phyloP scores from a whole-genome alignment of 2,329 filamentous ascomycete genomes.

The Ophiostoma piceae region DNA sequence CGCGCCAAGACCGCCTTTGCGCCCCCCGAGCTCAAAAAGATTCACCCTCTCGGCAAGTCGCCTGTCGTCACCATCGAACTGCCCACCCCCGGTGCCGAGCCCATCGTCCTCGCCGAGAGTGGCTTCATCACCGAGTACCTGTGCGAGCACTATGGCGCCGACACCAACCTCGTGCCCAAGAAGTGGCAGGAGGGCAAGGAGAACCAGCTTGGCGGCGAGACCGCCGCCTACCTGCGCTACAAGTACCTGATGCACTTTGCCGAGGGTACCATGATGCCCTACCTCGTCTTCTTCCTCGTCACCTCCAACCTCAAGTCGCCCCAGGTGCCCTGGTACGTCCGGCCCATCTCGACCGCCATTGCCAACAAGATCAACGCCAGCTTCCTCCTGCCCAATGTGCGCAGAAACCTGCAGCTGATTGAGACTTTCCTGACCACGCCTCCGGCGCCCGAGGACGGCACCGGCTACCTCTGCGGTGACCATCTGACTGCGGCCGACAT shows the following conservation, averaged over 20 bases:
- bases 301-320: conserved; percentile 46
- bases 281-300: conserved; percentile 60
- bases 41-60: conserved; percentile 84
- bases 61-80: conserved; percentile 66
- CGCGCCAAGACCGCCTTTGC: conserved; percentile 59
- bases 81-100: conserved; percentile 35
- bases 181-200: conserved; percentile 55
- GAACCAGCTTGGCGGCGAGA: conserved; percentile 54
- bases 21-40: conserved; percentile 65
- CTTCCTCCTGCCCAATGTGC: conserved; percentile 46
- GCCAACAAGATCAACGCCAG: conserved; percentile 40
- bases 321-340: conserved; percentile 48
- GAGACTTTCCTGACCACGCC: conserved; percentile 46
- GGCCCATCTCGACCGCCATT: conserved; percentile 46
- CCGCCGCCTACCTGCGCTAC: conserved; percentile 54
- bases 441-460: conserved; percentile 34
- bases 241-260: conserved; percentile 74
- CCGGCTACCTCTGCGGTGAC: conserved; percentile 46
- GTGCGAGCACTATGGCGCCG: conserved; percentile 54
- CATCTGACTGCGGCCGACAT: conserved; percentile 45
- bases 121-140: conserved; percentile 79
- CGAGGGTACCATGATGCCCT: conserved; percentile 77
- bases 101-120: conserved; percentile 71
- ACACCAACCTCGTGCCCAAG: conserved; percentile 46
- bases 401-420: conserved; percentile 45